Conservation (phyloP, 2,329 filamentous ascomycete genomes). For the Diaporthe helianthi region DNA sequence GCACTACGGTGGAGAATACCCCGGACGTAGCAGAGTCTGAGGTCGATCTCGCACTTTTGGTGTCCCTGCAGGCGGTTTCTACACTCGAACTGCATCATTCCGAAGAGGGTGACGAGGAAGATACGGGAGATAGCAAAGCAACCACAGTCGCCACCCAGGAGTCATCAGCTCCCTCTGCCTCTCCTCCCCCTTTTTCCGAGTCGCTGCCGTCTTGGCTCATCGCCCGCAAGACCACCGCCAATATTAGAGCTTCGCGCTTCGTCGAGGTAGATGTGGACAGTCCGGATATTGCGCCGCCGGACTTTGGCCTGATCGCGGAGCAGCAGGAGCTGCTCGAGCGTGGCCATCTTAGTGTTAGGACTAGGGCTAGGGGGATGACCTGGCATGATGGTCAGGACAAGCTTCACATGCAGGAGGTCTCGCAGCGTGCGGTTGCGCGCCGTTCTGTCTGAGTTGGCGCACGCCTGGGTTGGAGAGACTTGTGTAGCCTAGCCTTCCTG, state of each 20-base stretch:
- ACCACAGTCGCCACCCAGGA: background rate
- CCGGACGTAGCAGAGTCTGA: background rate
- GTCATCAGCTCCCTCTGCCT: too few species aligned
- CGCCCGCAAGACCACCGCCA: background rate
- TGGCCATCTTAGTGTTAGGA: background rate
- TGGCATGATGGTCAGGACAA: background rate
- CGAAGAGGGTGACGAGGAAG: background rate
- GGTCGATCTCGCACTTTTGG: background rate
- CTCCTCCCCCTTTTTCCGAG: background rate
- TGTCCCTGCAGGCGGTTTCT: background rate
- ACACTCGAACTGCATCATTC: background rate
- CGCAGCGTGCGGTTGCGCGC: background rate
- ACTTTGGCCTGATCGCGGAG: background rate
- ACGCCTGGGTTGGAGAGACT: background rate
- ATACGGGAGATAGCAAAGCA: too few species aligned
- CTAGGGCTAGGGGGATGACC: background rate
- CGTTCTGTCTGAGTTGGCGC: background rate
- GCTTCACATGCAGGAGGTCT: background rate
- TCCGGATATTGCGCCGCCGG: background rate
- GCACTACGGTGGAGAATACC: background rate
- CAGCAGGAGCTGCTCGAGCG: background rate
- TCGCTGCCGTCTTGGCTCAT: background rate
- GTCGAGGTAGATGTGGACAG: background rate
- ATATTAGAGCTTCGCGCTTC: background rate
- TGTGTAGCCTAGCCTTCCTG: background rate